Base-by-base conservation (phyloP, 495 filamentous ascomycete species). In the Podospora pseudocomata region DNA sequence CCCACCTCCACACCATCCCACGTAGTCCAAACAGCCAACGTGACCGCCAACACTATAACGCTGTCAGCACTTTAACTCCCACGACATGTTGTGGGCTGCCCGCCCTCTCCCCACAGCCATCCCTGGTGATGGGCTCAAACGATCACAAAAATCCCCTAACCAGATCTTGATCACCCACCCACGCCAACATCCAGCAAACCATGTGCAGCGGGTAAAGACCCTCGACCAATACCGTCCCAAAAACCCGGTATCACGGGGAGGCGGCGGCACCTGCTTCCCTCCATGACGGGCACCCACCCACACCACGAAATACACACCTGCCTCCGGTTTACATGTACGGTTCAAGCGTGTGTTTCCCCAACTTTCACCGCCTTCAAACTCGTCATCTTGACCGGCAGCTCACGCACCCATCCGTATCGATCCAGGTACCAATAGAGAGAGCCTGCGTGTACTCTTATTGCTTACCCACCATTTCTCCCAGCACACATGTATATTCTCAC, bases 201-300 rank as follows among this genome's bases (percentile, higher is more conserved):
- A 49, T 49, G 39, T 49, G 39, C 39, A 49, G 11, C 39, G 39
- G 39, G 39, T 49, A 49, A 49, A 3, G 39, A 11, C 39, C 39
- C 39, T 16, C 39, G 2, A 11, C 39, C 39, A 49, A 49, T 54
- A 61, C 26, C 60, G 57, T 63, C 60, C 60, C 39, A 11, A 49
- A 49, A 49, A 18, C 9, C 39, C 39, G 39, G 66, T 57, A 54
- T 60, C 30, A 18, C 54, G 34, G 19, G 26, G 34, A 61, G 63
- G 54, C 57, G 39, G 67, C 63, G 65, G 34, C 57, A 69, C 63
- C 60, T 62, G 20, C 3, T 11, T 28, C 27, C 65, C 63, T 34
- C 26, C 27, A 28, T 58, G 20, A 20, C 27, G 44, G 39, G 23
- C 20, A 20, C 20, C 20, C 20, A 20, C 20, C 20, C n/a, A 28